These are phyloP conservation scores for Colletotrichum sidae DNA, from an alignment of 2,329 filamentous ascomycete genomes.

Conservation along the genomic window DNA sequence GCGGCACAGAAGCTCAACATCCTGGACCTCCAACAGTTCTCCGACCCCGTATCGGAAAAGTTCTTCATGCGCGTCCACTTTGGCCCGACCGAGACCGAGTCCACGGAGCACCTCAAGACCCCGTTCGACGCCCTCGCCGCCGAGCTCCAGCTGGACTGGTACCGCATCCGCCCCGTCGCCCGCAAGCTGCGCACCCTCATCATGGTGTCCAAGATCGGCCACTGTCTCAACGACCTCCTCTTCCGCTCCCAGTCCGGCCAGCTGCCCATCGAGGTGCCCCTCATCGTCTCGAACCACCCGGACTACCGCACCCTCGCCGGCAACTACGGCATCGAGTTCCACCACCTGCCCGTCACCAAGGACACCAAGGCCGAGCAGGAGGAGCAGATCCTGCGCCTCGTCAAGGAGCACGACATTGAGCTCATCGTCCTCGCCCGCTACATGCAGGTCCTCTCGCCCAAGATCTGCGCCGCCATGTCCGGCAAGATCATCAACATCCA, in stretches of 20 bases:
- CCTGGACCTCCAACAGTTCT: conserved; percentile 87
- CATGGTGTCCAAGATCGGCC: conserved; percentile 91
- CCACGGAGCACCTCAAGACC: conserved; percentile 62
- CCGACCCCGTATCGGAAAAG: conserved; percentile 76
- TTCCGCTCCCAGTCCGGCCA: conserved; percentile 82
- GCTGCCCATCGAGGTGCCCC: conserved; percentile 78
- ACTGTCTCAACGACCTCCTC: conserved; percentile 86
- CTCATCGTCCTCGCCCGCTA: conserved; percentile 85
- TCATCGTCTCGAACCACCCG: conserved; percentile 86
- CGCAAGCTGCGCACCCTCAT: conserved; percentile 82
- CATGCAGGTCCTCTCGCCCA: conserved; percentile 86
- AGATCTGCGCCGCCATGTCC: conserved; percentile 81
- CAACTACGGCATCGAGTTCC: conserved; percentile 82
- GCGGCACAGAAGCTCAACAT: conserved; percentile 82
- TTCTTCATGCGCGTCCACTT: conserved; percentile 95
- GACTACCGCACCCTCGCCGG: conserved; percentile 77
- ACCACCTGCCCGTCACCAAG: conserved; percentile 82
- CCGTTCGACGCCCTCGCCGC: conserved; percentile 71
- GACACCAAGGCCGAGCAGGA: conserved; percentile 84
- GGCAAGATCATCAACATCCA: conserved; percentile 94
- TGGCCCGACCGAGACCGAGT: conserved; percentile 65
- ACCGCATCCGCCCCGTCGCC: conserved; percentile 75
- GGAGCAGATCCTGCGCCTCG: conserved; percentile 75
- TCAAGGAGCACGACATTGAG: conserved; percentile 76
- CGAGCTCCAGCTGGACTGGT: conserved; percentile 73